These are phyloP conservation scores for Paecilomyces niveus DNA, from an alignment of 2,329 filamentous ascomycete species.

Conservation along the genomic window DNA sequence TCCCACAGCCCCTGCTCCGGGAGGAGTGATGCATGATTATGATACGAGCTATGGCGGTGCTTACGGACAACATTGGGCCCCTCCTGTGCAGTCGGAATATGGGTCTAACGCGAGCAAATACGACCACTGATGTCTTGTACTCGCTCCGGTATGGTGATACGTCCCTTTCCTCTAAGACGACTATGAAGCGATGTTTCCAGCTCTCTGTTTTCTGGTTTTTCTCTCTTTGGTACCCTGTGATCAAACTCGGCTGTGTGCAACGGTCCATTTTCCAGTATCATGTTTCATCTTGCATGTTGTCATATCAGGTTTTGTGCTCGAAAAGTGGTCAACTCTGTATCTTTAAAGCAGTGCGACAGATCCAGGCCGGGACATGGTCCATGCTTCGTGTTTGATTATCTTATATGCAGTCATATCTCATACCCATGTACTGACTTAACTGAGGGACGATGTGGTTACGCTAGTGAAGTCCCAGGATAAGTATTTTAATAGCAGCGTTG, in stretches of 20 bases:
- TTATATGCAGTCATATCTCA: neutral
- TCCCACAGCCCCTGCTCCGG: slow-evolving; percentile 24
- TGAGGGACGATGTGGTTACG: neutral
- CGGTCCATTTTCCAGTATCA: neutral
- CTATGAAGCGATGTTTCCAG: neutral
- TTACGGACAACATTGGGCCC: slow-evolving; percentile 27
- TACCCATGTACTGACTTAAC: neutral
- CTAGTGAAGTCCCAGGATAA: neutral
- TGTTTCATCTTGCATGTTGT: neutral
- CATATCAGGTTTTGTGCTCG: neutral
- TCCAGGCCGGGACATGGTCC: neutral
- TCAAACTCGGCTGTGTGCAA: neutral
- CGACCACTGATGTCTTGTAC: slow-evolving; percentile 11
- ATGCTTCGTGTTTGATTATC: neutral
- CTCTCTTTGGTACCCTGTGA: neutral
- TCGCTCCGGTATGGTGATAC: neutral
- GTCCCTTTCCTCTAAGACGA: neutral
- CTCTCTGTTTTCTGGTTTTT: neutral
- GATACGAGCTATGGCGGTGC: slow-evolving; percentile 36
- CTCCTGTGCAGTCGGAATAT: slow-evolving; percentile 7
- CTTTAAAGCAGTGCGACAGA: neutral
- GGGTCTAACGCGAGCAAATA: slow-evolving; percentile 17
- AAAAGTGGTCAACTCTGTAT: neutral
- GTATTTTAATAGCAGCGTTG: neutral
- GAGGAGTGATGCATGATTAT: slow-evolving; percentile 33